A percentile compares a stretch with the other conserved stretches of the same genome.
These are phyloP conservation scores for Arctostaphylos glauca DNA, from an alignment of 148 eudicot species.

Conservation along the genomic window DNA sequence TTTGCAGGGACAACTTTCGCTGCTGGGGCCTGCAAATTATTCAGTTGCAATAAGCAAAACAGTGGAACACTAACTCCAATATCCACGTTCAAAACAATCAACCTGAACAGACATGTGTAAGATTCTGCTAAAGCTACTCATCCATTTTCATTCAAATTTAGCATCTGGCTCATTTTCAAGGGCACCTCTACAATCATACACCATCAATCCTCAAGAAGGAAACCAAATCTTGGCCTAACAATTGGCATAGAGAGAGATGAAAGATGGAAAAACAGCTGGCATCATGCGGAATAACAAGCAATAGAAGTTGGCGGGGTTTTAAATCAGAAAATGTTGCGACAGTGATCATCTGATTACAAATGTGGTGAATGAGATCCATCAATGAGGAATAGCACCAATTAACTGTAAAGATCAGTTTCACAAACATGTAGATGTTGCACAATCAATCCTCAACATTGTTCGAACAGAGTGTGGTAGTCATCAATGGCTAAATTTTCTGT, in stretches of 20 bases:
- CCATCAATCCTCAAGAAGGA: not conserved
- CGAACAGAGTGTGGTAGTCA: not conserved
- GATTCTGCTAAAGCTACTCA: not conserved
- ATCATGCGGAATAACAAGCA: not conserved
- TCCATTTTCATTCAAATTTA: not conserved
- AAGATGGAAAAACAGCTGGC: too few relatives aligned
- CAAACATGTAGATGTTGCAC: not conserved
- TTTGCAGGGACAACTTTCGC: constrained; percentile 9
- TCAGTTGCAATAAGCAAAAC: not conserved
- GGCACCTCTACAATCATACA: not conserved
- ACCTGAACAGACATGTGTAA: not conserved
- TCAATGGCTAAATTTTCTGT: not conserved
- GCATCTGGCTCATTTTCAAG: not conserved
- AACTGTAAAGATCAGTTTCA: not conserved
- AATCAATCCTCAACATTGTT: not conserved
- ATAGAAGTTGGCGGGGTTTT: not conserved
- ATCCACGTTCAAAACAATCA: not conserved
- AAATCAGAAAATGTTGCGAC: not conserved
- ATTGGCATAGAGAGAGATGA: not conserved
- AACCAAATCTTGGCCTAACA: not conserved
- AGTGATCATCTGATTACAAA: not conserved
- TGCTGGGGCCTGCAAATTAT: constrained; percentile 1
- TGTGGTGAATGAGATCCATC: not conserved
- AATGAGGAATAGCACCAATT: not conserved
- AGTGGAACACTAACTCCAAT: not conserved